Conservation (phyloP, 306 rosid genomes). For the Rosa chinensis region DNA sequence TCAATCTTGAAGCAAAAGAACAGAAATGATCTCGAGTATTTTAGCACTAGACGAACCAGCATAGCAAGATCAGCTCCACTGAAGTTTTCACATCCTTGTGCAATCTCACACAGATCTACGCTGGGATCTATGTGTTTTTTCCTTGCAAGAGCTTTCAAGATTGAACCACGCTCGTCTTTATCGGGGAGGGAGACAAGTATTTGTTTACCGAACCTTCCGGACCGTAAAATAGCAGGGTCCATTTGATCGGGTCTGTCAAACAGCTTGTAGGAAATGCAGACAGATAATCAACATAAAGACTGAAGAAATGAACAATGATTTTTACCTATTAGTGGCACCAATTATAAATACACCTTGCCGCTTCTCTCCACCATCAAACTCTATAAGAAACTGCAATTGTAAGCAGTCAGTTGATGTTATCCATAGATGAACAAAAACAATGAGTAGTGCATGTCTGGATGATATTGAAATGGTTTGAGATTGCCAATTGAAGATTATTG, state of each 20-base stretch:
- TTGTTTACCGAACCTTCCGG: slow-evolving; percentile 80
- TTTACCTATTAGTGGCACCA: slow-evolving; percentile 92
- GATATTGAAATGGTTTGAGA: no score
- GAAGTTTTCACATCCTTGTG: slow-evolving; percentile 61
- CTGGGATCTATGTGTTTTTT: slow-evolving; percentile 53
- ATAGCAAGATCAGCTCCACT: slow-evolving; percentile 84
- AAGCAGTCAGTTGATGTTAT: slow-evolving; percentile 21
- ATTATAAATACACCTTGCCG: slow-evolving; percentile 82
- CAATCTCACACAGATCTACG: slow-evolving; percentile 57
- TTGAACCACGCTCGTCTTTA: slow-evolving; percentile 50
- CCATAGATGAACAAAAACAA: not conserved
- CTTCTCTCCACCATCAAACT: slow-evolving; percentile 78
- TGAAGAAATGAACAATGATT: slow-evolving; percentile 16
- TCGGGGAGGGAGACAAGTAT: slow-evolving; percentile 72
- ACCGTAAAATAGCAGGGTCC: slow-evolving; percentile 69
- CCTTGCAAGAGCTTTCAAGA: slow-evolving; percentile 68
- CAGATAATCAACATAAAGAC: not conserved
- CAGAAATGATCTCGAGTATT: no score
- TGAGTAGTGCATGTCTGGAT: not conserved
- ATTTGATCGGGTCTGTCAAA: slow-evolving; percentile 71
- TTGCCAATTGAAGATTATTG: slow-evolving; percentile 4
- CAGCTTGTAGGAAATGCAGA: slow-evolving; percentile 12
- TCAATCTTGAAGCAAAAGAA: no score
- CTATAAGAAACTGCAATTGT: slow-evolving; percentile 49
- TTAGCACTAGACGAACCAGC: slow-evolving; percentile 45